Conservation (phyloP, 352 stramenopile species). For the Elongisporangium anandrum region DNA sequence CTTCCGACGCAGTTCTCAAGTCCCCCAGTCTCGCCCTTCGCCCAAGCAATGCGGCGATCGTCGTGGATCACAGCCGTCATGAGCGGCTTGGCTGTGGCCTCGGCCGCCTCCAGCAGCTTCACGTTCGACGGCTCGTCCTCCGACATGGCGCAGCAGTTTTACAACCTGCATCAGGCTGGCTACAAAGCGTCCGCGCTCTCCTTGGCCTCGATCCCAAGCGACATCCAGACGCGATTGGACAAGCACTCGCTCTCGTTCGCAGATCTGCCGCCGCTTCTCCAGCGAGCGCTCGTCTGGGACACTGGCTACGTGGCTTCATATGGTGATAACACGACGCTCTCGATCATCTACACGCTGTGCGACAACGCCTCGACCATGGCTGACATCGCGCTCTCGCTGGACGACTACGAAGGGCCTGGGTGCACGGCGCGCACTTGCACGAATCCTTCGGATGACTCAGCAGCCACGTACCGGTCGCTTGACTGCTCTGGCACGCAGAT, state of each 20-base stretch:
- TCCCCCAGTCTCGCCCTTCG: too few relatives aligned
- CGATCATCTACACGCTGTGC: slow-evolving; percentile 56
- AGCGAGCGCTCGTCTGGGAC: slow-evolving; percentile 24
- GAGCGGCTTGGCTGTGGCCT: too few relatives aligned
- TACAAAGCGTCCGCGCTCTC: neutral
- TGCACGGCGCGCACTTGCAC: slow-evolving; percentile 2
- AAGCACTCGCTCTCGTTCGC: slow-evolving; percentile 31
- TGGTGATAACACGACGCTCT: slow-evolving; percentile 11
- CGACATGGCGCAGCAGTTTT: slow-evolving; percentile 55
- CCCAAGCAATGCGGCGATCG: too few relatives aligned
- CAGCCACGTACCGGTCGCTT: too few relatives aligned
- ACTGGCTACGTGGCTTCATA: slow-evolving; percentile 15
- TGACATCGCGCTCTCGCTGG: slow-evolving; percentile 16
- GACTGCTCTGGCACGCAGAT: too few relatives aligned
- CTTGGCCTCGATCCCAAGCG: slow-evolving; percentile 17
- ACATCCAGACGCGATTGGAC: slow-evolving; percentile 24
- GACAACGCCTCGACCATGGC: slow-evolving; percentile 16
- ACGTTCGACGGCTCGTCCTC: slow-evolving; percentile 40
- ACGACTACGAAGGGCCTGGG: slow-evolving; percentile 12
- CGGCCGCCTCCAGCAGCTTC: neutral
- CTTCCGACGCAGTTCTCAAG: too few relatives aligned
- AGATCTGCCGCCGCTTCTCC: slow-evolving; percentile 11
- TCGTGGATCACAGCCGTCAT: too few relatives aligned
- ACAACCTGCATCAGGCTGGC: slow-evolving; percentile 2
- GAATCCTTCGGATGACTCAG: too few relatives aligned